Conservation (phyloP, 352 stramenopile genomes). For the Phytopythium kandeliae region DNA sequence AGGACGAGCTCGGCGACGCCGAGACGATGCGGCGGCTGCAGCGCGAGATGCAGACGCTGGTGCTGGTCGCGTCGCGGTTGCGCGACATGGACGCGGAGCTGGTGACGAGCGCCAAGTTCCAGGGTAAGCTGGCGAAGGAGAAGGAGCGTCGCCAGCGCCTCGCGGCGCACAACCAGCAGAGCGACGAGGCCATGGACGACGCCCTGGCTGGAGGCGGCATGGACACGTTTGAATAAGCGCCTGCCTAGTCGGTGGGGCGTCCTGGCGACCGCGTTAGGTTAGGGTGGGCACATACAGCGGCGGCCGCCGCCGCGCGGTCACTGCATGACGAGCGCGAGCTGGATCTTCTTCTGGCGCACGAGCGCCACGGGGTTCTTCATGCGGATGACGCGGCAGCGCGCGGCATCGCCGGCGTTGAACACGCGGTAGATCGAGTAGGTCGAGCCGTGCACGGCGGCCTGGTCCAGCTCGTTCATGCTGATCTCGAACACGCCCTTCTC, state of each 20-base stretch:
- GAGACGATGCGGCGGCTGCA: conserved; percentile 51
- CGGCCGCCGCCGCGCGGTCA: conserved; percentile 7
- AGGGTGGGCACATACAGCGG: neutral
- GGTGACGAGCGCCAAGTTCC: conserved; percentile 76
- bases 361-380: conserved; percentile 82
- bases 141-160: conserved; percentile 61
- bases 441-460: conserved; percentile 69
- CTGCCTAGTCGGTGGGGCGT: no score
- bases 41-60: conserved; percentile 70
- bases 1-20: conserved; percentile 26
- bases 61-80: conserved; percentile 59
- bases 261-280: neutral
- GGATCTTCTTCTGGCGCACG: conserved; percentile 78
- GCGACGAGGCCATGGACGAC: conserved; percentile 35
- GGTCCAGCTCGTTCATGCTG: conserved; percentile 85
- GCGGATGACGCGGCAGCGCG: conserved; percentile 68
- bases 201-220: conserved; percentile 25
- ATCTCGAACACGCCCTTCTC: conserved; percentile 88
- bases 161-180: conserved; percentile 36
- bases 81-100: conserved; percentile 78
- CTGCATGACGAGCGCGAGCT: conserved; percentile 78
- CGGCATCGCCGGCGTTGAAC: conserved; percentile 73
- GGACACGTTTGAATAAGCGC: conserved; percentile 54
- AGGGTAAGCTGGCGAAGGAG: conserved; percentile 66
- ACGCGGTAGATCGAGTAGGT: conserved; percentile 83